phyloP scores from a whole-genome alignment of 2,329 filamentous ascomycete species.

The Pyrenophora teres region DNA sequence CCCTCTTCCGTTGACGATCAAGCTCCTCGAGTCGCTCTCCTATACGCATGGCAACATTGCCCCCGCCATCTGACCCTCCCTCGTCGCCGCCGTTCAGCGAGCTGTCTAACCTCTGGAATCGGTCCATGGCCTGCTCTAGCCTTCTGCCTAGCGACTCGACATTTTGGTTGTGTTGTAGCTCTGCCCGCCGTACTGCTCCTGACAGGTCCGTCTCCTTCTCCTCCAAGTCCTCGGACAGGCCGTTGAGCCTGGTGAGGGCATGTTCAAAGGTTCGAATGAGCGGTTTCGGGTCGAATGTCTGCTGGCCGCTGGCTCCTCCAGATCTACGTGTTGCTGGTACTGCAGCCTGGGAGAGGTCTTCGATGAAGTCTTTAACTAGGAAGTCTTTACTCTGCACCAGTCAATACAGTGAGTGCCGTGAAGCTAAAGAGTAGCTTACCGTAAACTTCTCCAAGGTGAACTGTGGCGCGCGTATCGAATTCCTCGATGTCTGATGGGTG shows the following conservation, averaged over 20 bases:
- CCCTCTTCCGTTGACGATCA: slow-evolving; percentile 86
- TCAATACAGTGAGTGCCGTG: slow-evolving; percentile 12
- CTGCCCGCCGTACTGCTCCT: slow-evolving; percentile 86
- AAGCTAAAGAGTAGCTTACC: slow-evolving; percentile 26
- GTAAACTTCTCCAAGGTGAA: slow-evolving; percentile 81
- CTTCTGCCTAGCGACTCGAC: slow-evolving; percentile 85
- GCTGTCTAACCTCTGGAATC: slow-evolving; percentile 87
- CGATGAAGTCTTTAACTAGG: slow-evolving; percentile 97
- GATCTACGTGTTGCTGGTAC: slow-evolving; percentile 81
- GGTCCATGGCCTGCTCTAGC: slow-evolving; percentile 87
- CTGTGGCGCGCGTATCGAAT: slow-evolving; percentile 58
- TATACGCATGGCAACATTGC: slow-evolving; percentile 91
- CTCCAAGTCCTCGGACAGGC: slow-evolving; percentile 81
- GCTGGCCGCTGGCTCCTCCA: slow-evolving; percentile 53
- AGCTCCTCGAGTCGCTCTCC: slow-evolving; percentile 92
- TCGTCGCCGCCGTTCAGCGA: slow-evolving; percentile 71
- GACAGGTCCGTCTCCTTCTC: slow-evolving; percentile 88
- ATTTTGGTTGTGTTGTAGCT: slow-evolving; percentile 89
- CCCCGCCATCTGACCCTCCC: slow-evolving; percentile 63
- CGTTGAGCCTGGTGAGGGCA: slow-evolving; percentile 69
- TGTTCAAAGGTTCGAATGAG: slow-evolving; percentile 92
- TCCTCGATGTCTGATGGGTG: slow-evolving; percentile 47
- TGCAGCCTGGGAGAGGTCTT: slow-evolving; percentile 84
- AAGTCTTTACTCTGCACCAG: slow-evolving; percentile 67
- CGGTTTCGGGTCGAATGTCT: slow-evolving; percentile 88